Evolutionary conservation across 2,329 filamentous ascomycete genomes (phyloP).

Genomic region (Amphichorda felina): DNA sequence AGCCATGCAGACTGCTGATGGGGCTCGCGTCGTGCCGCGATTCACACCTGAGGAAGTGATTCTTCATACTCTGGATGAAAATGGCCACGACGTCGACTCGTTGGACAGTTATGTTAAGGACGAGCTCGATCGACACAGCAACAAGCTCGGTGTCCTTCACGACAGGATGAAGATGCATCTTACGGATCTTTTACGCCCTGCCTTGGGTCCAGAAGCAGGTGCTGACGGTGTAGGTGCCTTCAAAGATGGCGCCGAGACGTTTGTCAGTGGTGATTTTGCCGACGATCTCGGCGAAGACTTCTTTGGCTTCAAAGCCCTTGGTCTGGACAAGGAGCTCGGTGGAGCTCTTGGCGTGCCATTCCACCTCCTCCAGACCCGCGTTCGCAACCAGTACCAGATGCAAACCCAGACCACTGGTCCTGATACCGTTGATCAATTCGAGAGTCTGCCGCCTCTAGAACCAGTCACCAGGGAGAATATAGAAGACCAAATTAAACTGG

Average conservation of each 20-base stretch:
- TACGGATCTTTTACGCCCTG: constrained; percentile 84
- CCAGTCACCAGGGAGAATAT: constrained; percentile 72
- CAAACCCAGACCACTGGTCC: constrained; percentile 53
- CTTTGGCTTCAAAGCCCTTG: constrained; percentile 94
- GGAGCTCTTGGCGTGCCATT: constrained; percentile 83
- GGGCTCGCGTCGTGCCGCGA: constrained; percentile 42
- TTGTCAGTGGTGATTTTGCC: constrained; percentile 91
- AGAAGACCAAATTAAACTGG: constrained; percentile 69
- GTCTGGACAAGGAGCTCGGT: constrained; percentile 83
- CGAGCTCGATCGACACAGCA: constrained; percentile 76
- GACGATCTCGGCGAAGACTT: constrained; percentile 98
- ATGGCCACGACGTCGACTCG: constrained; percentile 68
- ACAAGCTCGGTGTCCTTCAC: constrained; percentile 73
- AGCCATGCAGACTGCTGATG: constrained; percentile 33
- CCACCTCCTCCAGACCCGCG: constrained; percentile 83
- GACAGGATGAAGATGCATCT: constrained; percentile 92
- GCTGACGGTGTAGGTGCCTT: constrained; percentile 83
- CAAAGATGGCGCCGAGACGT: constrained; percentile 94
- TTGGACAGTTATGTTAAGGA: constrained; percentile 85
- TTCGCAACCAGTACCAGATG: constrained; percentile 74
- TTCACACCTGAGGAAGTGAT: constrained; percentile 79
- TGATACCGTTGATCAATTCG: constrained; percentile 49
- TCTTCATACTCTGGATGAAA: constrained; percentile 74
- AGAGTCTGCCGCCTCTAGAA: constrained; percentile 57
- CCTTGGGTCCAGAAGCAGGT: constrained; percentile 61